Base-by-base conservation (phyloP, 371 early-diverging fungal species). In the Haplosporangium sp. region DNA sequence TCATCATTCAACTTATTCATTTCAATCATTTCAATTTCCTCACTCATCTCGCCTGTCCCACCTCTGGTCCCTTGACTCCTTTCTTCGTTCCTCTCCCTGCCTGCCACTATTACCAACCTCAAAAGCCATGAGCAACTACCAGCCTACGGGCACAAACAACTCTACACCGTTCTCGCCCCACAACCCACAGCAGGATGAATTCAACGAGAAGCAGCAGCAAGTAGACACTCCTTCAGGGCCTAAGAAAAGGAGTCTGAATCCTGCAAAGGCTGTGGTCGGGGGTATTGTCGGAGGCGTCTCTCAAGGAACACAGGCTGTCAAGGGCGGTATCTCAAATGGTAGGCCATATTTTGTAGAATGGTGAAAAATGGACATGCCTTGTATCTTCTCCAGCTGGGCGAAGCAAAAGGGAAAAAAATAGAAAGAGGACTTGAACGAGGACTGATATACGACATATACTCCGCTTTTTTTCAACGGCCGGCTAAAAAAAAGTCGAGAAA, bases 261-360 rank as follows among this genome's bases (percentile, higher is more conserved):
- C 79, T 38, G 64, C 67, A 61, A 77, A 64, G 62, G 65, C 52
- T 20, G 72, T 77, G 48, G 29, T 55, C 48, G 58, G 67, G 9
- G 70, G 76, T 14, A 42, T 75, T 38, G 29, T 55, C 48, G 58
- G 67, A 13, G 70, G 76, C 20, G 38, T 75, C 45, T 29, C 51
- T 13, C 57, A 61, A 9, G 67, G 73, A 11, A 53, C 72, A 10
- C 53, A 62, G 16, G 73, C 23, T 37, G 67, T 73, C 48, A 54
- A 52, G 5, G 73, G 73, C 36, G 73, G 73, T 20, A 56, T 77
- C 12, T 62, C 72, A 8, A 67, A 77, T n/a, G 77, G 77, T 71
- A 67, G 20, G 52, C 29, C 29, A 18, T 20, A 23, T 43, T 8
- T 29, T 66, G 18, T 29, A 47, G 1, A 29, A 29, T 29, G 29